Evolutionary conservation across 106 monocot species (phyloP).

Genomic region (Narthecium ossifragum): DNA sequence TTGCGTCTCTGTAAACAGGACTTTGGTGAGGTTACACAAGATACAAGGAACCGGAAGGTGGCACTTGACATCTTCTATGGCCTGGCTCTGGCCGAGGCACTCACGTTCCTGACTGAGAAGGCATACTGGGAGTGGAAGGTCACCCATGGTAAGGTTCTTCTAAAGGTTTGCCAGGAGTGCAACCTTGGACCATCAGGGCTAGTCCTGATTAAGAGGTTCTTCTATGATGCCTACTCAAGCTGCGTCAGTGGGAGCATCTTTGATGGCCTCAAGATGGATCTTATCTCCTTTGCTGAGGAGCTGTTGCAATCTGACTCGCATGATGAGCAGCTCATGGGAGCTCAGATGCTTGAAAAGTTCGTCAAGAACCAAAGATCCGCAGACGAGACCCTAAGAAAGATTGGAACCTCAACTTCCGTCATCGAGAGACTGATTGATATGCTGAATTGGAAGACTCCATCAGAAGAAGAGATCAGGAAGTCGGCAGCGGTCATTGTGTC

Average conservation of each 20-base stretch:
- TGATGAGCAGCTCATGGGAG: conserved; percentile 66
- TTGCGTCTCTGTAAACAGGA: conserved; percentile 33
- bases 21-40: conserved; percentile 7
- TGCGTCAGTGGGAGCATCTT: conserved; percentile 60
- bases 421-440: conserved; percentile 62
- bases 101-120: conserved; percentile 52
- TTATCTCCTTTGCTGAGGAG: conserved; percentile 46
- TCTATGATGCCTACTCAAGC: conserved; percentile 57
- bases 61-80: conserved; percentile 61
- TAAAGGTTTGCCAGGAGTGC: conserved; percentile 34
- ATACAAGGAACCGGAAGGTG: background rate
- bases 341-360: conserved; percentile 38
- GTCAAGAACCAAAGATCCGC: conserved; percentile 18
- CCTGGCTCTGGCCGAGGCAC: conserved; percentile 40
- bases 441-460: conserved; percentile 54
- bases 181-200: conserved; percentile 13
- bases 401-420: conserved; percentile 25
- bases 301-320: conserved; percentile 38
- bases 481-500: conserved; percentile 45
- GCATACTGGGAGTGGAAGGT: conserved; percentile 52
- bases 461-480: conserved; percentile 37
- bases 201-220: conserved; percentile 50
- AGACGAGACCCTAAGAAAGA: conserved; percentile 44
- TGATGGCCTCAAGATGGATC: conserved; percentile 58
- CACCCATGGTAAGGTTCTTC: conserved; percentile 16